Evolutionary conservation across 805 yeast genomes (phyloP), one percentile per base, ranked within the genome.

Genomic region (Metschnikowia reukaufii): DNA sequence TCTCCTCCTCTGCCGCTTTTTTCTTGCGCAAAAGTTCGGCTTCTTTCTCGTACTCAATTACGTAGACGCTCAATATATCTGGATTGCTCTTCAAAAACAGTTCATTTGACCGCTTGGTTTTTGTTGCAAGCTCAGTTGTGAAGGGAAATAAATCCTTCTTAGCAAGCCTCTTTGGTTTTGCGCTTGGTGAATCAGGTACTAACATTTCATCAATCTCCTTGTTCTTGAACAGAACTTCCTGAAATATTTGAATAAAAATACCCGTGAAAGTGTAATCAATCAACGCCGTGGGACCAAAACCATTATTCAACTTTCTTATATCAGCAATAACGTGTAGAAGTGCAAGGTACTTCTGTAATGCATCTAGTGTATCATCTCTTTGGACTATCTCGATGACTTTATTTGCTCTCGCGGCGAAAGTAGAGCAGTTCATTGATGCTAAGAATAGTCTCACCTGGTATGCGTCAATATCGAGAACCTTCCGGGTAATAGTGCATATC

Each of bases 231-330:
- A 23, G 19, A 13, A 15, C 10, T 15, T 43, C 47, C 8, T 42
- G 36, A 51, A 70, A 84, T 7, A 85, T 59, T 44, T 69, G 71
- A 58, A 88, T 64, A 56, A 74, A 88, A 0, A 85, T 60, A 6
- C 84, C 76, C 30, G 83, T 82, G 50, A 79, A 79, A 0, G 88
- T 78, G 51, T 88, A 94, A 62, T 88, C 96, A 45, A 86, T 78
- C 31, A 77, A 63, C 0, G 88, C 81, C 0, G 94, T 86, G 2
- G 94, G 82, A 0, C 90, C 92, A 62, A 83, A 84, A 0, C 95
- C 95, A 60, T 84, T 86, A 50, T 89, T 88, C 66, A 85, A 74
- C 49, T 84, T 77, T 51, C 88, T 74, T 56, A 86, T 72, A 41
- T 84, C 91, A 13, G 76, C 70, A 8, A 79, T 60, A 18, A 82